Conservation (phyloP, 2,329 filamentous ascomycete genomes). For the Hymenoscyphus occultus region DNA sequence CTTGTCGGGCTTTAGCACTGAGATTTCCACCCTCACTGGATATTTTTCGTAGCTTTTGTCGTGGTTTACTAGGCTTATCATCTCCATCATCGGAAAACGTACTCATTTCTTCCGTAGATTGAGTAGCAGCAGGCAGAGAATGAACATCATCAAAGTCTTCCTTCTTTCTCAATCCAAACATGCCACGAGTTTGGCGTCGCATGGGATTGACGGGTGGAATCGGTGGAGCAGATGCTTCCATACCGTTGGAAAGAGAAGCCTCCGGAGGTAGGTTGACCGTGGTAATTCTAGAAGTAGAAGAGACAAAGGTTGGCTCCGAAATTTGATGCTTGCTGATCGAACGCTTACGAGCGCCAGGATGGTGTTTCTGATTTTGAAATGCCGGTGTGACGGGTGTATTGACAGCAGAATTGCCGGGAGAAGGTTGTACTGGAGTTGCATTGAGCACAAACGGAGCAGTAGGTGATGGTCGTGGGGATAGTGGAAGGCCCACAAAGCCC, state of each 20-base stretch:
- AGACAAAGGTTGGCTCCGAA: conserved; percentile 36
- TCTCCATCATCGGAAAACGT: conserved; percentile 36
- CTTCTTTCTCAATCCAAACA: conserved; percentile 32
- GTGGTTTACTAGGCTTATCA: conserved; percentile 22
- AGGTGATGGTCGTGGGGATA: conserved; percentile 33
- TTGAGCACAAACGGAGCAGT: conserved; percentile 34
- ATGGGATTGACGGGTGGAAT: conserved; percentile 37
- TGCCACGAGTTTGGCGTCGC: conserved; percentile 34
- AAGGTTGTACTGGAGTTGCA: conserved; percentile 29
- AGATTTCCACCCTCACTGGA: conserved; percentile 36
- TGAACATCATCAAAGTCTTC: conserved; percentile 26
- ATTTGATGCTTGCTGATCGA: conserved; percentile 37
- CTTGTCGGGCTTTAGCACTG: conserved; percentile 30
- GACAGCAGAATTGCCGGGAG: conserved; percentile 24
- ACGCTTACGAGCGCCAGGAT: conserved; percentile 28
- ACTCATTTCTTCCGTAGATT: conserved; percentile 35
- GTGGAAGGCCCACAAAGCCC: conserved; percentile 26
- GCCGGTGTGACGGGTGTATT: conserved; percentile 26
- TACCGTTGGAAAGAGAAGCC: conserved; percentile 30
- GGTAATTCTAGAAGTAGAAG: conserved; percentile 35
- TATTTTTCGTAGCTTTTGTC: conserved; percentile 32
- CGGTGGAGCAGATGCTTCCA: conserved; percentile 29
- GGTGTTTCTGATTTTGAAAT: conserved; percentile 19
- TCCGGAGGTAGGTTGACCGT: conserved; percentile 35
- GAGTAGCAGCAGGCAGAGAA: conserved; percentile 29